Base-by-base conservation (phyloP, 2,329 filamentous ascomycete species). In the Ascosphaera apis region DNA sequence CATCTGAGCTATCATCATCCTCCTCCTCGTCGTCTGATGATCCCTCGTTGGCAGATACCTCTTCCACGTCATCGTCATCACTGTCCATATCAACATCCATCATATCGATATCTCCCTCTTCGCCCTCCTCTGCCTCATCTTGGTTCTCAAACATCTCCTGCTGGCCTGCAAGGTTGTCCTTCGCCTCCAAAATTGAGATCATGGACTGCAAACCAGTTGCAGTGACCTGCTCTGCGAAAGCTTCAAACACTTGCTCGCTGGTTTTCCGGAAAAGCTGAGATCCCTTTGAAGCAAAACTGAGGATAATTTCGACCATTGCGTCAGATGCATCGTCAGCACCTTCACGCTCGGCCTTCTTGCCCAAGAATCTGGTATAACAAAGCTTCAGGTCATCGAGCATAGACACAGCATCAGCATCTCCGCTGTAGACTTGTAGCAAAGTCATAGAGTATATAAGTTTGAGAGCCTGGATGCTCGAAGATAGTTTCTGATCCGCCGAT, bases 391-490 rank as follows among this genome's bases (percentile, higher is more conserved):
- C 86, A 37, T 78, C 69, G 6, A 93, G 60, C 41, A 88, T 75
- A 34, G 76, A 73, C 15, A 92, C 67, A 0, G 83, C 80, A 49
- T 95, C 88, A 0, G 77, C 65, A 40, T 92, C 83, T 16, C 82
- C 80, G 47, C 86, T 84, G 57, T 92, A 92, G 6, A 92, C 66
- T 52, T 93, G 82, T 37, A 95, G 64, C 11, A 93, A 69, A 0
- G 82, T 77, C 36, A 93, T 67, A 1, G 81, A 75, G 51, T 91
- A 82, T 1, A 95, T 66, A 25, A 93, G 64, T 15, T 76, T 75
- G 39, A 93, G 67, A 0, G 79, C 78, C 40, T 72, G 71, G 12
- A 61, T 61, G 36, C 48, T 48, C 2, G 49, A 44, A 15, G 40
- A 41, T 34, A 50, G 45, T 16, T 47, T 69, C 23, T 62, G 69